A percentile compares a stretch with the other conserved stretches of the same genome.
phyloP scores from a whole-genome alignment of 2,329 filamentous ascomycete genomes.

The Aspergillus alliaceus region DNA sequence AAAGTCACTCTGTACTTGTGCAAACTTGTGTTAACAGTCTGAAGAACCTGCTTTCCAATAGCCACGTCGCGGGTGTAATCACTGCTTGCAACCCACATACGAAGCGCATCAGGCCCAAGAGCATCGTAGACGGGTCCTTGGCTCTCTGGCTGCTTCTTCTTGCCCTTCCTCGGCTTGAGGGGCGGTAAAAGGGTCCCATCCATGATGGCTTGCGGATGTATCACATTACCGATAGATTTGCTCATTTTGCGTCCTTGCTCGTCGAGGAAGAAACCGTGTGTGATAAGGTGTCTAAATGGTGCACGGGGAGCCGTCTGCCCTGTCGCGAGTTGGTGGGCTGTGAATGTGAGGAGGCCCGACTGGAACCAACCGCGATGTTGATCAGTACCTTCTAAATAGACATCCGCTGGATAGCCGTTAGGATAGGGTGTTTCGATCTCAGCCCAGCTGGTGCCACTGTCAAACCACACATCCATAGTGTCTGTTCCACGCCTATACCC shows the following conservation, averaged over 20 bases:
- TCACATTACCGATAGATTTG: constrained; percentile 89
- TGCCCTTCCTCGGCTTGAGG: constrained; percentile 62
- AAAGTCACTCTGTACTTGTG: constrained; percentile 87
- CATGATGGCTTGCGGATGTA: constrained; percentile 80
- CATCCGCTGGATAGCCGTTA: constrained; percentile 60
- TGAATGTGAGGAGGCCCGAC: constrained; percentile 84
- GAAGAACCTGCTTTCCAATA: constrained; percentile 75
- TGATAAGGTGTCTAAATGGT: constrained; percentile 87
- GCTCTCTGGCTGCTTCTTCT: constrained; percentile 42
- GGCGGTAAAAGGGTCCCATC: constrained; percentile 75
- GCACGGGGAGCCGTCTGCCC: constrained; percentile 46
- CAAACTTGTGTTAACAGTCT: constrained; percentile 71
- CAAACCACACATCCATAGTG: constrained; percentile 99
- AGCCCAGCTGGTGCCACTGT: constrained; percentile 93
- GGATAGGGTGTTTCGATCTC: constrained; percentile 41
- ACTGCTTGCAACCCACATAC: constrained; percentile 86
- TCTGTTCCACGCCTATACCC: constrained; percentile 76
- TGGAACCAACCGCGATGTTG: constrained; percentile 99
- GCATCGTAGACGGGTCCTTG: constrained; percentile 58
- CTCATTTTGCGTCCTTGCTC: constrained; percentile 95
- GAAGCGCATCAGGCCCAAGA: constrained; percentile 81
- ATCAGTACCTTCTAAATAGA: constrained; percentile 92
- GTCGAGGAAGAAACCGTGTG: constrained; percentile 93
- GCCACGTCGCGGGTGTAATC: constrained; percentile 89
- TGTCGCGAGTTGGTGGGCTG: constrained; percentile 57